Evolutionary conservation across 768 basidiomycete genomes (phyloP).

Genomic region (Pleurotus platypus): DNA sequence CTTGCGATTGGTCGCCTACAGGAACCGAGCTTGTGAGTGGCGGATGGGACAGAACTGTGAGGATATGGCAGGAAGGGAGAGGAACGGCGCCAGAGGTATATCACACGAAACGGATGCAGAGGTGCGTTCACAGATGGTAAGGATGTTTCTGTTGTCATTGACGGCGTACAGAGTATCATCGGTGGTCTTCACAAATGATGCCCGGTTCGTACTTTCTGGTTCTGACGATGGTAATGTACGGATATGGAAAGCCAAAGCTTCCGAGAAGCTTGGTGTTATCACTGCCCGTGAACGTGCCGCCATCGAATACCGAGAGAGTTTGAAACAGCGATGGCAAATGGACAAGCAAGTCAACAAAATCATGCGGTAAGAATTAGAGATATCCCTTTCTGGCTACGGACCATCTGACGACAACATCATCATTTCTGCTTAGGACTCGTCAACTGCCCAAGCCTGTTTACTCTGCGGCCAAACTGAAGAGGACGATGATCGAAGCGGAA

Average conservation of each 20-base stretch:
- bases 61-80: conserved; percentile 87
- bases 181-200: conserved; percentile 83
- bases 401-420: neutral
- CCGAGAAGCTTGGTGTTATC: conserved; percentile 87
- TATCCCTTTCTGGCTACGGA: neutral
- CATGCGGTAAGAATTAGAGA: conserved; percentile 54
- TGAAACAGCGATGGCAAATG: conserved; percentile 86
- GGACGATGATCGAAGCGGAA: conserved; percentile 86
- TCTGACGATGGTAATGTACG: conserved; percentile 95
- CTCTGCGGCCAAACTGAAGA: conserved; percentile 82
- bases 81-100: conserved; percentile 87
- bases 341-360: conserved; percentile 81
- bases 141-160: neutral
- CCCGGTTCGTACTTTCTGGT: conserved; percentile 86
- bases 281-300: conserved; percentile 88
- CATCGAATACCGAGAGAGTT: conserved; percentile 87
- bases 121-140: conserved; percentile 38
- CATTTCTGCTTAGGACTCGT: conserved; percentile 46
- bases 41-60: conserved; percentile 91
- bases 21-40: conserved; percentile 95
- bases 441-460: conserved; percentile 91
- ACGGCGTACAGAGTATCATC: conserved; percentile 68
- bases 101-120: conserved; percentile 98
- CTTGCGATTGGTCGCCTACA: conserved; percentile 96
- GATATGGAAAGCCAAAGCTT: conserved; percentile 92